Base-by-base conservation (phyloP, 108 stramenopile species). In the Discostella pseudostelligera region DNA sequence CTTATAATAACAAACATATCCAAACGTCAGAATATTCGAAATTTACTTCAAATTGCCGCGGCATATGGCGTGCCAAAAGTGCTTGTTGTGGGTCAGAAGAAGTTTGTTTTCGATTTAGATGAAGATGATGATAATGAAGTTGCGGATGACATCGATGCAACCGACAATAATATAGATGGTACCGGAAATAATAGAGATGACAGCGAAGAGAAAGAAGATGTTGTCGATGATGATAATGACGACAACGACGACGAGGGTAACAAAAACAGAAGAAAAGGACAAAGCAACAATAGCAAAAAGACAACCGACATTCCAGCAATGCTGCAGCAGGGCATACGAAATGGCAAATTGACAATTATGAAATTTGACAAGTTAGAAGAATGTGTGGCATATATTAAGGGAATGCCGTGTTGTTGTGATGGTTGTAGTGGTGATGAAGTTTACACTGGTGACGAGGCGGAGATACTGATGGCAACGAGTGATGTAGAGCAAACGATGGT, bases 1-100 rank as follows among this genome's bases (percentile, higher is more conserved):
- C 56, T 94, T 26, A 85, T 94, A 12, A 77, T 94, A 36, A 82
- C 76, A 53, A 92, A 92, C 72, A 90, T 94, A 37, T 76, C 75
- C 45, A 91, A 89, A 54, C 58, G 60, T 14, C 61, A 68, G 47
- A 94, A 94, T 66, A 69, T 94, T 5, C 65, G 69, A 47, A 60
- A 81, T 8, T 60, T 94, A 35, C 72, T 89, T 28, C 62, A 71
- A 22, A 74, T 83, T 11, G 86, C 82, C 2, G 78, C 74, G 8
- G 81, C 93, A 6, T 94, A 87, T 82, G 93, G 87, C 16, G 79
- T 80, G 36, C 22, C 29, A 17, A 59, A 58, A 12, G 64, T 90
- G 14, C 81, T 87, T 45, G 76, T 94, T 13, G 89, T 89, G 2
- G 93, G 93, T 10, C 88, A 88, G 80, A 63, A 53, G 56, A 56